A percentile compares a stretch with the other conserved stretches of the same genome.
Conservation (phyloP, 257 asterid species). For the Galeopsis tetrahit region DNA sequence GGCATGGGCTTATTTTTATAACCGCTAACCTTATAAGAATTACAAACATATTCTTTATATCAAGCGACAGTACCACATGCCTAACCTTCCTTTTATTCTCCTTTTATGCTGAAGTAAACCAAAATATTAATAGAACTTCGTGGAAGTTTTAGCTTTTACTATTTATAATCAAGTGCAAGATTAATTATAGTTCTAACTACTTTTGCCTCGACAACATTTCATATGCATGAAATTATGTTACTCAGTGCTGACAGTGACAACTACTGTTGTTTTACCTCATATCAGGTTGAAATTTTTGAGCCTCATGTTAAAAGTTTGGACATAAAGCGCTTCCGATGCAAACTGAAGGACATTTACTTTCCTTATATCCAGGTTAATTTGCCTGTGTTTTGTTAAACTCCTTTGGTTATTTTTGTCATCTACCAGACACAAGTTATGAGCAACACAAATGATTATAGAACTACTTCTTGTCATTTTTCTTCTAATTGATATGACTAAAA, state of each 20-base stretch:
- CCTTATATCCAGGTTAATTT: conserved; percentile 78
- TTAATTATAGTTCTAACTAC: not conserved
- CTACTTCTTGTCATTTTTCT: too few species aligned
- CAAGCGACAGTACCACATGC: not conserved
- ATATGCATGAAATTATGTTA: not conserved
- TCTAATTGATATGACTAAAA: too few species aligned
- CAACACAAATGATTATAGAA: not conserved
- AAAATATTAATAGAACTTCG: not conserved
- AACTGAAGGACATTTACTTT: conserved; percentile 76
- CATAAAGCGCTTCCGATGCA: conserved; percentile 40
- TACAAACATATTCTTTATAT: conserved; percentile 4
- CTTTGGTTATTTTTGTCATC: conserved; percentile 11
- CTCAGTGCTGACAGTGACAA: not conserved
- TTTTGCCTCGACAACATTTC: not conserved
- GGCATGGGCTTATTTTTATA: not conserved
- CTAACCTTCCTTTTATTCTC: not conserved
- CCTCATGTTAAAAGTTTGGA: conserved; percentile 40
- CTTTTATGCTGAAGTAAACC: not conserved
- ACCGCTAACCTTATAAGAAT: not conserved
- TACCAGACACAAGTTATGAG: not conserved
- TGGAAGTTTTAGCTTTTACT: not conserved
- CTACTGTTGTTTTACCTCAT: conserved; percentile 14
- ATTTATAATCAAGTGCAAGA: not conserved
- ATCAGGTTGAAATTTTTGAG: conserved; percentile 65
- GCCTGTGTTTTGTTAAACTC: not conserved